Evolutionary conservation across 2,329 filamentous ascomycete species (phyloP), one percentile per base, ranked within the genome.

Genomic region (Venturia effusa): DNA sequence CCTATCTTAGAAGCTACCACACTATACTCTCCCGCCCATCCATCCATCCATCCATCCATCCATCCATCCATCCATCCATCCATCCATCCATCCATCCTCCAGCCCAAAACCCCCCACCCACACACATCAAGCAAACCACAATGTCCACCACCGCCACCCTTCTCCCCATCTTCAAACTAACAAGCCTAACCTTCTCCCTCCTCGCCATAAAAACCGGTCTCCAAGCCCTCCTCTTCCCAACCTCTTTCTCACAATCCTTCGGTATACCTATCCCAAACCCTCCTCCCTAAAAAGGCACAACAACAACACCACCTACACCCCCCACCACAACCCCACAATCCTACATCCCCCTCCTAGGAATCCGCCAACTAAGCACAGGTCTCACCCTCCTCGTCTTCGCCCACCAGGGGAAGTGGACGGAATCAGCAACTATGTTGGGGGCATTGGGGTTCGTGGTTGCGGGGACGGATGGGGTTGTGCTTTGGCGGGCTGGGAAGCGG

Each of bases 271-370:
- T 62, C 11, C 4, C 10, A 2, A 19, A n/a, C n/a, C n/a, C n/a
- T n/a, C n/a, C n/a, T n/a, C n/a, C n/a, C n/a, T n/a, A n/a, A n/a
- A n/a, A n/a, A n/a, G n/a, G n/a, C n/a, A n/a, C n/a, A n/a, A n/a
- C n/a, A n/a, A n/a, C n/a, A n/a, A n/a, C n/a, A n/a, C n/a, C n/a
- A n/a, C n/a, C n/a, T n/a, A n/a, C n/a, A n/a, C n/a, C n/a, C n/a
- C n/a, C n/a, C n/a, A n/a, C n/a, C n/a, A n/a, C n/a, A n/a, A n/a
- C n/a, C n/a, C n/a, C n/a, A n/a, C n/a, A n/a, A n/a, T n/a, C n/a
- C n/a, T 62, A 62, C 45, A n/a, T 62, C 13, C 57, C 61, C 27
- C 61, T 62, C 8, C 55, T 62, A 45, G 61, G 61, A 5, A 41
- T 62, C 6, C 43, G 61, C 6, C 61, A 62, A 34, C 24, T 62